A percentile compares a stretch with the other conserved stretches of the same genome.
phyloP scores from a whole-genome alignment of 192 early-diverging fungal species.

The Coemansia sp. region DNA sequence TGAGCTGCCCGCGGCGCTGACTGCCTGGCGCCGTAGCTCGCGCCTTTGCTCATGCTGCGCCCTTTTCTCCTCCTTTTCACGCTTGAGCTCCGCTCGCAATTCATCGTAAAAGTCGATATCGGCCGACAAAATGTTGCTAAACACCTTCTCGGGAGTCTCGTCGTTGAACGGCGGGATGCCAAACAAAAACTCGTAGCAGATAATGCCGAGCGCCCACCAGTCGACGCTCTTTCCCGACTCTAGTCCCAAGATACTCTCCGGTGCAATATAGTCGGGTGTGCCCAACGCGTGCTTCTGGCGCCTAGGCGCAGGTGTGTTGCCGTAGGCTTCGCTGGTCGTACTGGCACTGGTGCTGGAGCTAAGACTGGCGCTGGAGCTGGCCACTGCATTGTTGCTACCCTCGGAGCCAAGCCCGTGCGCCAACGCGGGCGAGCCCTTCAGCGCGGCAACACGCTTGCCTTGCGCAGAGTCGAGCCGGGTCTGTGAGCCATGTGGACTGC shows the following conservation, averaged over 20 bases:
- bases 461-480: not conserved
- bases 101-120: conserved; percentile 45
- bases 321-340: conserved; percentile 2
- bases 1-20: not conserved
- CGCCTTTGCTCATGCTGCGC: not conserved
- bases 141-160: conserved; percentile 45
- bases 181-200: conserved; percentile 89
- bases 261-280: conserved; percentile 92
- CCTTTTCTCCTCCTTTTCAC: not conserved
- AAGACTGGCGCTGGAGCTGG: conserved; percentile 1
- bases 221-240: conserved; percentile 79
- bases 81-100: conserved; percentile 6
- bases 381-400: conserved; percentile 9
- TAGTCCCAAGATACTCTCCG: conserved; percentile 87
- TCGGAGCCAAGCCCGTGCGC: not conserved
- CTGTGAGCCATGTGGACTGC: not conserved
- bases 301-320: not conserved
- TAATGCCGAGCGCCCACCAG: conserved; percentile 88
- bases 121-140: conserved; percentile 38
- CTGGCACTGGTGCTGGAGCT: conserved; percentile 21
- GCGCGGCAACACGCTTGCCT: conserved; percentile 56
- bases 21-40: not conserved
- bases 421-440: conserved; percentile 16
- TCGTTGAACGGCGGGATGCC: conserved; percentile 80
- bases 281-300: conserved; percentile 59